Base-by-base conservation (phyloP, 441 rosid genomes). In the Arabidopsis lyrata region DNA sequence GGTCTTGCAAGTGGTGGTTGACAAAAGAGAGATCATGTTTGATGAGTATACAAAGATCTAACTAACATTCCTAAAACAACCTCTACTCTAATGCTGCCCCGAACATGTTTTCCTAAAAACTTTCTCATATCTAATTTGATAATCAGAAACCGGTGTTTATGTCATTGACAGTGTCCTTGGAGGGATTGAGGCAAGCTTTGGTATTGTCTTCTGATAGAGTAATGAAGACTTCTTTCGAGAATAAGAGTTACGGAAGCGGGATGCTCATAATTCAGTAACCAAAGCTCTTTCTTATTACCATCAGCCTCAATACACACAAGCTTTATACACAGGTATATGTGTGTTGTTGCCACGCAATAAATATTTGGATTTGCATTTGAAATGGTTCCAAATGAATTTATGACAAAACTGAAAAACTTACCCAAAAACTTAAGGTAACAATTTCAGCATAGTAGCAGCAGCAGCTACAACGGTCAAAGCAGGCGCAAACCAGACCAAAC, bases 391-490 rank as follows among this genome's bases (percentile, higher is more conserved):
- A 75, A 75, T 75, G 53, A 45, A 13, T 56, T 63, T 55, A 56
- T 63, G 61, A 70, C 47, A 69, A 56, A 24, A 39, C 66, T 66
- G 44, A 41, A 66, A 24, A 76, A 32, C 0, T 55, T 42, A 45
- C 60, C 75, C 75, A 18, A 69, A 61, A 60, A 9, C 36, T 24
- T 9, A 41, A 34, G 78, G 74, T 68, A 61, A 68, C 70, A 39
- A 27, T 44, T 47, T 34, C 74, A 55, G 57, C 74, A 39, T 38
- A 29, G 72, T 29, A 73, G 78, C 45, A 75, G 77, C 73, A 66
- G 34, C 50, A 68, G 69, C 80, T 63, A 76, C 76, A 76, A 76
- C 70, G 3, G 76, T 70, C 80, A 70, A 64, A 49, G 66, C 72
- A 63, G 66, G 61, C 70, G 8, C 20, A 27, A 64, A 45, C 41